These are phyloP conservation scores for Castanea sativa DNA, from an alignment of 306 rosid species.

Conservation along the genomic window DNA sequence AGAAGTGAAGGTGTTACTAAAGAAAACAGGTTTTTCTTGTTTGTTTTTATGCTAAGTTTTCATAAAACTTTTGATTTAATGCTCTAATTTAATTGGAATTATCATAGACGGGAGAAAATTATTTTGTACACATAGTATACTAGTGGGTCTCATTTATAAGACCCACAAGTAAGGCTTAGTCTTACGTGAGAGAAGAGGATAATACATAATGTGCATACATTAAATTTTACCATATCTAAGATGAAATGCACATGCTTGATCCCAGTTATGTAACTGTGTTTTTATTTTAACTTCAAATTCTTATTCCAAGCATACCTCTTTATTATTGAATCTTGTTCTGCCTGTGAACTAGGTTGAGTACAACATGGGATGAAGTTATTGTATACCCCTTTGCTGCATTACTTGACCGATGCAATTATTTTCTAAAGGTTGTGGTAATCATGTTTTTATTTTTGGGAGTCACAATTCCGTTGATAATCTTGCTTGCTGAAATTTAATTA, in stretches of 20 bases:
- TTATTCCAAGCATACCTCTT: not conserved
- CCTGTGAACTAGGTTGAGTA: slow-evolving; percentile 57
- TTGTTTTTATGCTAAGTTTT: too few relatives aligned
- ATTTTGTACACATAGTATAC: too few relatives aligned
- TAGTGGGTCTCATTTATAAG: too few relatives aligned
- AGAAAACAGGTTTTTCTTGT: slow-evolving; percentile 57
- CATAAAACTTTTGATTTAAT: too few relatives aligned
- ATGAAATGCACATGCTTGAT: not conserved
- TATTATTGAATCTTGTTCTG: not conserved
- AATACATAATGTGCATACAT: too few relatives aligned
- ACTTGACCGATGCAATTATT: slow-evolving; percentile 80
- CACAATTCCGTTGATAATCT: not conserved
- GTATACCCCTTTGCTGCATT: slow-evolving; percentile 91
- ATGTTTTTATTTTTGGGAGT: not conserved
- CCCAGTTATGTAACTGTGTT: not conserved
- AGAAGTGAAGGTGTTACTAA: slow-evolving; percentile 73
- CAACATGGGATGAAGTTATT: slow-evolving; percentile 78
- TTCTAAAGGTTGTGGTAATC: slow-evolving; percentile 67
- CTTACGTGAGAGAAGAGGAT: too few relatives aligned
- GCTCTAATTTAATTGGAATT: too few relatives aligned
- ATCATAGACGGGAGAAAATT: too few relatives aligned
- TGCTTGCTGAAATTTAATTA: slow-evolving; percentile 27
- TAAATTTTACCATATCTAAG: too few relatives aligned
- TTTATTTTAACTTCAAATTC: not conserved
- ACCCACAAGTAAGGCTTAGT: too few relatives aligned